phyloP scores from a whole-genome alignment of 1,139 yeast species.

The Hyphopichia buzzinii region DNA sequence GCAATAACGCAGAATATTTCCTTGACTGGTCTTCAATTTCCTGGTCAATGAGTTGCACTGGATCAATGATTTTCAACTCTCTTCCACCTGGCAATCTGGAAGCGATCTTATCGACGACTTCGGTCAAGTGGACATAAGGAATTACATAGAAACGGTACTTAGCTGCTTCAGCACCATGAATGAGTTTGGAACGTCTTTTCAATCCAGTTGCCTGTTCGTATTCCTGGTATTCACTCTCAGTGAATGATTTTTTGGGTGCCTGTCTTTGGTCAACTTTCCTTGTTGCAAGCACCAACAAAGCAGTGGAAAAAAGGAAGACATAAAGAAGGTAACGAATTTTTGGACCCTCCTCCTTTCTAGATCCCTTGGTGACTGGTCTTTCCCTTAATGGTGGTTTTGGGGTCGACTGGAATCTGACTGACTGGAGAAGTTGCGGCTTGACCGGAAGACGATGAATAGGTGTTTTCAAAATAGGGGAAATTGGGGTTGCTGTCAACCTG shows the following conservation, averaged over 20 bases:
- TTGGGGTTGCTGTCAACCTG: not conserved
- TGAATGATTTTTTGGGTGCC: constrained; percentile 47
- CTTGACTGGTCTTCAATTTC: constrained; percentile 42
- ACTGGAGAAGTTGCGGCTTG: not conserved
- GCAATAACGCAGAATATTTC: constrained; percentile 40
- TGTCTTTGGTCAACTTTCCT: constrained; percentile 49
- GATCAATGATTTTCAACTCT: constrained; percentile 49
- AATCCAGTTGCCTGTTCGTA: constrained; percentile 51
- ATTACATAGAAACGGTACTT: constrained; percentile 42
- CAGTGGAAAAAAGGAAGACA: constrained; percentile 51
- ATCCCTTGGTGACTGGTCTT: constrained; percentile 1
- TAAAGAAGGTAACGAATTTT: constrained; percentile 49
- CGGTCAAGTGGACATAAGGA: constrained; percentile 35
- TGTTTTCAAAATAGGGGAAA: not conserved
- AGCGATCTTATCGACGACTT: constrained; percentile 18
- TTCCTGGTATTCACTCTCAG: constrained; percentile 60
- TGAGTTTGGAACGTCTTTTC: constrained; percentile 50
- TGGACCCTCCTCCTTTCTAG: constrained; percentile 27
- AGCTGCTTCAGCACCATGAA: constrained; percentile 25
- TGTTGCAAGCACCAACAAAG: constrained; percentile 52
- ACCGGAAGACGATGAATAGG: not conserved
- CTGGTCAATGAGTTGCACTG: constrained; percentile 41
- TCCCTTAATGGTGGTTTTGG: not conserved
- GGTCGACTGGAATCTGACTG: not conserved
- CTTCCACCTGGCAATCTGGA: constrained; percentile 17